phyloP scores from a whole-genome alignment of 75 land plant genomes.

The Isoetes taiwanensis region DNA sequence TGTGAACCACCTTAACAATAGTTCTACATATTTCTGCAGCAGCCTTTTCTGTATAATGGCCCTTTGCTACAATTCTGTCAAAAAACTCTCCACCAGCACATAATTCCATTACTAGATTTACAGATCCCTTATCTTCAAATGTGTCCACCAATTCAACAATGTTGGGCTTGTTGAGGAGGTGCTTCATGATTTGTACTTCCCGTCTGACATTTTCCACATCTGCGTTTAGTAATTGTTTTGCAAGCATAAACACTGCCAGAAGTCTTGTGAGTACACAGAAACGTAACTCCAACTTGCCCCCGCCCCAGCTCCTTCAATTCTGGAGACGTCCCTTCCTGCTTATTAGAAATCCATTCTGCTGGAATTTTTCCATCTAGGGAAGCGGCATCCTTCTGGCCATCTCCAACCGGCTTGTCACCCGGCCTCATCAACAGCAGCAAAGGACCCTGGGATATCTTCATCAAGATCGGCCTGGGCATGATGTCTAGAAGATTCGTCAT shows the following conservation, averaged over 20 bases:
- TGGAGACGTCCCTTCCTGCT: no score
- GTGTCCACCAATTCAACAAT: conserved; percentile 48
- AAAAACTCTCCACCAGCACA: conserved; percentile 59
- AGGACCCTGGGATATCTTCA: no score
- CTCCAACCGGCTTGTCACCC: no score
- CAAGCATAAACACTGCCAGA: conserved; percentile 3
- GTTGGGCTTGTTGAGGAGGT: conserved; percentile 42
- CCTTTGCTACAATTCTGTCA: conserved; percentile 44
- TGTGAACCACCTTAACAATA: conserved; percentile 38
- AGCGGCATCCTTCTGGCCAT: no score
- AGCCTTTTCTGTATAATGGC: conserved; percentile 33
- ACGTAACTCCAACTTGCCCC: conserved; percentile 61
- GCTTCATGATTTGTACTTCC: conserved; percentile 46
- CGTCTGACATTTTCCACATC: conserved; percentile 41
- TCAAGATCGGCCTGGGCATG: no score
- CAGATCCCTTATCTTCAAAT: conserved; percentile 35
- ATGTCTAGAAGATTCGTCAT: no score
- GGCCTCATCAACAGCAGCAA: no score
- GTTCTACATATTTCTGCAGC: conserved; percentile 32
- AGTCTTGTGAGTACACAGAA: conserved; percentile 19
- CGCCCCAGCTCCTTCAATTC: no score
- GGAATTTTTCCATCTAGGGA: no score
- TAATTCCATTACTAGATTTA: conserved; percentile 53
- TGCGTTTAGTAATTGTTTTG: conserved; percentile 16
- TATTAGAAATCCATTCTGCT: no score